Conservation (phyloP, 2,329 filamentous ascomycete genomes). For the Penicillium crustosum region DNA sequence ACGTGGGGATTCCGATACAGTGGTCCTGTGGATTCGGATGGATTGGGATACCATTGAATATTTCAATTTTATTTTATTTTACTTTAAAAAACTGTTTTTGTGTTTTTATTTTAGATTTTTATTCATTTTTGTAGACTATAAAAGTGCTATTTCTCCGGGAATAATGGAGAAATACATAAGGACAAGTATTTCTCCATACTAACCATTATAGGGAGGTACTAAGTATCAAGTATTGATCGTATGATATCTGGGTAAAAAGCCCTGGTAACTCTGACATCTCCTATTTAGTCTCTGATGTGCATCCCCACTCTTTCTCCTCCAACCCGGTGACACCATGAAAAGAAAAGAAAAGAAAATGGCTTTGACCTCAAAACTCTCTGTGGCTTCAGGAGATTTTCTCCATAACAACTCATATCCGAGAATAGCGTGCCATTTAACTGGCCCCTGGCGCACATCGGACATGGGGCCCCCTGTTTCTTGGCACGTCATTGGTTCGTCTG, state of each 20-base stretch:
- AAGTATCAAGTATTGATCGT: neutral
- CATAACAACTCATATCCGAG: neutral
- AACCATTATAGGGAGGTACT: neutral
- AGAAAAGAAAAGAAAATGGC: neutral
- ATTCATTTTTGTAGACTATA: neutral
- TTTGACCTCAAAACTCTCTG: neutral
- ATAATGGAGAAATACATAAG: neutral
- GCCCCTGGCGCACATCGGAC: neutral
- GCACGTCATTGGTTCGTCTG: neutral
- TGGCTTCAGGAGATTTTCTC: constrained; percentile 1
- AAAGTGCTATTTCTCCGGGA: neutral
- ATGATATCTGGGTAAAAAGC: neutral
- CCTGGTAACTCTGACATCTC: neutral
- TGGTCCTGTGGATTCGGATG: constrained; percentile 3
- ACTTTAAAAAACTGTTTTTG: neutral
- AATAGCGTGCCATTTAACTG: neutral
- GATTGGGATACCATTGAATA: neutral
- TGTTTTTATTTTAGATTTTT: neutral
- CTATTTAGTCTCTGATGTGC: neutral
- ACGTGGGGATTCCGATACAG: constrained; percentile 4
- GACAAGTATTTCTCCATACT: neutral
- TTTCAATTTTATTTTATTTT: neutral
- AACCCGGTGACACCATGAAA: neutral
- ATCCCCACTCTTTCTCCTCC: neutral
- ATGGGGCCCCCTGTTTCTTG: neutral